phyloP scores from a whole-genome alignment of 1,284 basidiomycete genomes.

The Apiotrichum gamsii region DNA sequence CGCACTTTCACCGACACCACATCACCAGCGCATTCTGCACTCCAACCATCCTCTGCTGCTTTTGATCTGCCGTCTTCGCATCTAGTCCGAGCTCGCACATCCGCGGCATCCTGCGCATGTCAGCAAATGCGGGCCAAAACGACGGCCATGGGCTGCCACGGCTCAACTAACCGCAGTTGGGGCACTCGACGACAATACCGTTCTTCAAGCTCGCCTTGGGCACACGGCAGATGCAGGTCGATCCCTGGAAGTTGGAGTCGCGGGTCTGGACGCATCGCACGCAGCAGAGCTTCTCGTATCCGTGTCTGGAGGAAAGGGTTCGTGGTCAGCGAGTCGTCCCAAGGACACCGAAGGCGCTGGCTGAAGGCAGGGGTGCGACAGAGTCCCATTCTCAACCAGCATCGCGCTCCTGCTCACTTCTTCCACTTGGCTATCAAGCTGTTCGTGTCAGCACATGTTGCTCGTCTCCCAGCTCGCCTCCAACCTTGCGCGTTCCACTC shows the following conservation, averaged over 20 bases:
- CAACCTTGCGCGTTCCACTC: constrained; percentile 36
- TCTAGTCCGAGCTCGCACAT: constrained; percentile 6
- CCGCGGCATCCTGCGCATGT: constrained; percentile 28
- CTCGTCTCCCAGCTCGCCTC: too few relatives aligned
- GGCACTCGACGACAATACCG: constrained; percentile 93
- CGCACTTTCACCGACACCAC: neutral
- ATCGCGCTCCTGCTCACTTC: constrained; percentile 52
- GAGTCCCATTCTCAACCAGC: too few relatives aligned
- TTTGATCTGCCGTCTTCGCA: too few relatives aligned
- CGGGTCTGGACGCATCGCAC: constrained; percentile 92
- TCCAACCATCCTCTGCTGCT: too few relatives aligned
- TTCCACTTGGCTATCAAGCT: constrained; percentile 99
- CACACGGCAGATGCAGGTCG: constrained; percentile 97
- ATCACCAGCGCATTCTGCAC: too few relatives aligned
- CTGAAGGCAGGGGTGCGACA: neutral
- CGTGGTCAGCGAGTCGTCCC: too few relatives aligned
- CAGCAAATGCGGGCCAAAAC: too few relatives aligned
- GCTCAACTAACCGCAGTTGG: constrained; percentile 88
- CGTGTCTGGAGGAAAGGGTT: too few relatives aligned
- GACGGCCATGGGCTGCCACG: too few relatives aligned
- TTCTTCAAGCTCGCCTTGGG: constrained; percentile 86
- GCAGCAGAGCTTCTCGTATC: constrained; percentile 98
- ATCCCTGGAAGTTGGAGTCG: constrained; percentile 99
- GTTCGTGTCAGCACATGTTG: constrained; percentile 8
- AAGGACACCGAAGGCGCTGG: too few relatives aligned